Conservation (phyloP, 805 yeast genomes). For the Starmerella bacillaris region DNA sequence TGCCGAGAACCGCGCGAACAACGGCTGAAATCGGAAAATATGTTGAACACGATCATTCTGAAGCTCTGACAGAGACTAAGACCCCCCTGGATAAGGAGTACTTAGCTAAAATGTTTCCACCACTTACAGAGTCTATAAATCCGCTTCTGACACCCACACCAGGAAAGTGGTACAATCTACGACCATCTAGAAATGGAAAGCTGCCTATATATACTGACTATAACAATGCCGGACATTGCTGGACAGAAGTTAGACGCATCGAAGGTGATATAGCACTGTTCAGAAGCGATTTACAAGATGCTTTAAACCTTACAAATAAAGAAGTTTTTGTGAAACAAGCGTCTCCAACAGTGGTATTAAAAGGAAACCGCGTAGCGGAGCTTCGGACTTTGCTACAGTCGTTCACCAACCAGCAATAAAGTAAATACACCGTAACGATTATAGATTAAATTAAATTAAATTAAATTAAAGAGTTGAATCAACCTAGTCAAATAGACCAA, state of each 20-base stretch:
- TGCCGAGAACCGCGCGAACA: slow-evolving; percentile 31
- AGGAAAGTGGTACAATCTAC: slow-evolving; percentile 14
- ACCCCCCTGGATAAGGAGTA: slow-evolving; percentile 1
- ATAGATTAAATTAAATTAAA: no score
- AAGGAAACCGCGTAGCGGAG: slow-evolving; percentile 29
- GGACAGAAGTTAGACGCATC: slow-evolving; percentile 57
- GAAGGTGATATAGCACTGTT: slow-evolving; percentile 50
- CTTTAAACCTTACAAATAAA: slow-evolving; percentile 30
- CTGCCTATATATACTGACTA: slow-evolving; percentile 66
- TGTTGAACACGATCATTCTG: slow-evolving; percentile 1
- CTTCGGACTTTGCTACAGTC: slow-evolving; percentile 24
- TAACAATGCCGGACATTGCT: slow-evolving; percentile 41
- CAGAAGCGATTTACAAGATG: slow-evolving; percentile 42
- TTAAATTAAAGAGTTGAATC: no score
- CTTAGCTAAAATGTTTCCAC: slow-evolving; percentile 9
- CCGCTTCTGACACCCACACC: slow-evolving; percentile 2
- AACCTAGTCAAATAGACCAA: no score
- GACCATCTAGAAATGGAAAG: slow-evolving; percentile 31
- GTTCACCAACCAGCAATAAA: no score
- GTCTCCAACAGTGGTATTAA: slow-evolving; percentile 36
- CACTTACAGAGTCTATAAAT: not conserved
- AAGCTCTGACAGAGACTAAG: slow-evolving; percentile 2
- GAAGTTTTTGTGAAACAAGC: slow-evolving; percentile 33
- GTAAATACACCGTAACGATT: no score
- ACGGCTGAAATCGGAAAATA: slow-evolving; percentile 8